Percentiles rank a stretch among this genome's conserved stretches.
Evolutionary conservation across 2,329 filamentous ascomycete genomes (phyloP).

Genomic region (Alternaria alternata): DNA sequence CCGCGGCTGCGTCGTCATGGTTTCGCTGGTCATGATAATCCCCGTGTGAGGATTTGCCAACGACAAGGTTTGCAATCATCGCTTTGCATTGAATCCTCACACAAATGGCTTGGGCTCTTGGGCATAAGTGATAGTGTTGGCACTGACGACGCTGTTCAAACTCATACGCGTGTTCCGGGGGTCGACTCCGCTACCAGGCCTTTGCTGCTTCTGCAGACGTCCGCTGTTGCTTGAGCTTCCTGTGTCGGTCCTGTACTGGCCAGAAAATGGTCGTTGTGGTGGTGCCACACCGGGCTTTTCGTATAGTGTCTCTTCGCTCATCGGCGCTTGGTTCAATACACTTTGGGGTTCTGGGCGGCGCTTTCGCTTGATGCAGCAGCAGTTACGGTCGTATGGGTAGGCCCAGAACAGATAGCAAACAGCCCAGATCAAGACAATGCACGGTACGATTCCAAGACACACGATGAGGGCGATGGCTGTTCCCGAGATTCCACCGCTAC

Average conservation of each 20-base stretch:
- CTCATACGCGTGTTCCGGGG: constrained; percentile 19
- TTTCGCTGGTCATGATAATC: not conserved
- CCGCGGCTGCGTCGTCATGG: not conserved
- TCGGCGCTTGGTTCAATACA: constrained; percentile 8
- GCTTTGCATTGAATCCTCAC: constrained; percentile 8
- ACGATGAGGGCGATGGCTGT: constrained; percentile 36
- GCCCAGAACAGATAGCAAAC: constrained; percentile 40
- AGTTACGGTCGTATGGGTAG: constrained; percentile 33
- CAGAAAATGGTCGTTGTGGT: constrained; percentile 21
- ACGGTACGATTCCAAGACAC: constrained; percentile 34
- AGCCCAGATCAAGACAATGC: constrained; percentile 33
- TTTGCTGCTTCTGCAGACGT: constrained; percentile 11
- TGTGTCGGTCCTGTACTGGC: constrained; percentile 20
- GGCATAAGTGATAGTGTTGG: constrained; percentile 18
- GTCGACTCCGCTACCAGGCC: not conserved
- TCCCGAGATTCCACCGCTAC: constrained; percentile 22
- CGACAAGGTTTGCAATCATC: not conserved
- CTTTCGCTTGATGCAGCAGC: constrained; percentile 36
- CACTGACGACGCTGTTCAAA: constrained; percentile 27
- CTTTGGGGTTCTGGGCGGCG: constrained; percentile 16
- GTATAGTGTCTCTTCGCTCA: constrained; percentile 19
- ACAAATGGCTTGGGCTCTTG: constrained; percentile 38
- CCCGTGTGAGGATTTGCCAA: not conserved
- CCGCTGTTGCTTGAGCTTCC: constrained; percentile 20
- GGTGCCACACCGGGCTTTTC: constrained; percentile 25